Evolutionary conservation across 805 yeast species (phyloP), one percentile per base, ranked within the genome.

Genomic region (Cyberlindnera lachancei): DNA sequence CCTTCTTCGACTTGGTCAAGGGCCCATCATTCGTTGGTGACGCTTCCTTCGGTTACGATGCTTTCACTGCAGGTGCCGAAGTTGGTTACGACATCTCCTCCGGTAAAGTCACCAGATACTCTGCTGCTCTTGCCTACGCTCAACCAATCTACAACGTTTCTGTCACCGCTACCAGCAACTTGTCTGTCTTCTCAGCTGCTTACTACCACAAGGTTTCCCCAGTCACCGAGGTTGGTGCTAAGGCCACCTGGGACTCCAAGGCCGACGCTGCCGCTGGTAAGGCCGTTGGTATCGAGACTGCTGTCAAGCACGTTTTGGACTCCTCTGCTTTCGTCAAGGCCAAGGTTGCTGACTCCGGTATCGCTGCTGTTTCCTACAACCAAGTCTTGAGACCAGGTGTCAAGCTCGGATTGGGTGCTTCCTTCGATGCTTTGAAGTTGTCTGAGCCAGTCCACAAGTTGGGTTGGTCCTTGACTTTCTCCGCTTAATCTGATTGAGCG

Each of bases 391-490:
- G 90, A 72, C 94, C 94, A 42, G 96, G 96, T 65, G 95, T 92
- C 53, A 85, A 84, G 58, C 71, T 92, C 54, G 98, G 98, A 63
- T 75, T 92, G 47, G 98, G 98, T 74, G 83, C 94, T 53, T 86
- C 95, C 44, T 79, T 92, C 66, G 95, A 92, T 66, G 94, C 96
- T 55, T 75, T 88, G 66, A 83, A 90, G 66, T 75, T 90, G 59
- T 79, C 84, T 59, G 96, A 88, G 73, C 85, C 96, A 46, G 95
- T 92, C 57, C 98, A 92, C 79, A 88, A 92, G 78, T 73, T 92
- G 56, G 98, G 98, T 66, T 74, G 86, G 70, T 85, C 95, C 36
- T 74, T 92, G 63, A 75, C 95, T 46, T 90, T 90, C 73, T 68
- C 94, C 52, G 94, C 95, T 63, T 90, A 79, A 63, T 30, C 25